Evolutionary conservation across 176 grass and related monocot genomes (phyloP), one percentile per base, ranked within the genome.

Genomic region (Aegilops longissima): DNA sequence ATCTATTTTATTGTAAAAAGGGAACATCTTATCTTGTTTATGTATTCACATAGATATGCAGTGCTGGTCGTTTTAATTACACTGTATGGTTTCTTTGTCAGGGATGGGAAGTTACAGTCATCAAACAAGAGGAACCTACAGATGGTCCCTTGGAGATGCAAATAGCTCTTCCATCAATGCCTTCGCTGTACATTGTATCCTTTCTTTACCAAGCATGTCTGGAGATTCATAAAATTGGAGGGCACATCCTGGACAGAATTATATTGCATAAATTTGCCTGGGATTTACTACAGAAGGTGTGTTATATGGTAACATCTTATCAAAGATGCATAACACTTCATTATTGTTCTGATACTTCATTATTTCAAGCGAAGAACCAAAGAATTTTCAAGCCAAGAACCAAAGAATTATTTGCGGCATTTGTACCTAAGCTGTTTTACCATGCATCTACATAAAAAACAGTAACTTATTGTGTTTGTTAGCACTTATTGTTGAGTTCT

Each of bases 161-260:
- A 89, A 90, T 99, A 84, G 83, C 90, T 79, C 97, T 99, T 92
- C 97, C 97, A 84, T 96, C 92, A 25, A 97, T 99, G 94, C 97
- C 97, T 93, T 99, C 97, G 24, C 70, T 93, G 77, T 94, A 99
- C 73, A 88, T 99, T 82, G 92, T 89, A 75, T 99, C 94, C 9
- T 96, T 99, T 87, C 80, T 99, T 85, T 99, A 95, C 86, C 89
- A 93, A 94, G 86, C 97, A 85, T 99, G 94, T 78, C 87, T 99
- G 83, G 94, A 99, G 79, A 94, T 99, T 80, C 92, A 99, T 90
- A 96, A 92, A 90, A 86, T 97, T 77, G 97, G 97, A 84, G 97
- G 97, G 80, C 97, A 99, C 86, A 91, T 99, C 73, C 90, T 99
- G 81, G 92, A 97, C 85, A 91, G 90, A 87, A 78, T 39, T 83